phyloP scores from a whole-genome alignment of 768 basidiomycete genomes.

The Xanthoconium stramineum region DNA sequence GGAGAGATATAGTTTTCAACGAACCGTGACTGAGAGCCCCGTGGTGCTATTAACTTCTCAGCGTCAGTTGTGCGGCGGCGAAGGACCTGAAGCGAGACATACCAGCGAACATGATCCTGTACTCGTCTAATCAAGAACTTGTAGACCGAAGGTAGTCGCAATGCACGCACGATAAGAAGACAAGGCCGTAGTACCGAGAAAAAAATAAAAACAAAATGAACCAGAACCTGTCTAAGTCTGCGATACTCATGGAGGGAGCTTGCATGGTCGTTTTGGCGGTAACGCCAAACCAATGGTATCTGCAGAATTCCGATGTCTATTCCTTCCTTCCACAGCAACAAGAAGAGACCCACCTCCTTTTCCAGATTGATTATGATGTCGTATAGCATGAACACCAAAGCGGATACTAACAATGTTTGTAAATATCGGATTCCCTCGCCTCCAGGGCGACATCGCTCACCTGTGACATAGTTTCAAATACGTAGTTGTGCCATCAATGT shows the following conservation, averaged over 20 bases:
- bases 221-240: slow-evolving; percentile 5
- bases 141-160: not conserved
- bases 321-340: not conserved
- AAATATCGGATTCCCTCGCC: not conserved
- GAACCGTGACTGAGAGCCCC: slow-evolving; percentile 15
- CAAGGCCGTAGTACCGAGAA: slow-evolving; percentile 24
- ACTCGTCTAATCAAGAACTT: not conserved
- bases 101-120: slow-evolving; percentile 17
- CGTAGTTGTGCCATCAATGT: slow-evolving; percentile 12
- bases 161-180: slow-evolving; percentile 17
- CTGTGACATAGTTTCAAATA: slow-evolving; percentile 14
- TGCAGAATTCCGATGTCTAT: not conserved
- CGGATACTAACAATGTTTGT: slow-evolving; percentile 12
- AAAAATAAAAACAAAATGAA: slow-evolving; percentile 22
- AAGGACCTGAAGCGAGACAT: not conserved
- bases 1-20: not conserved
- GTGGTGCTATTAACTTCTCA: slow-evolving; percentile 20
- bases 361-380: slow-evolving; percentile 21
- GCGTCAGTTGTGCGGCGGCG: not conserved
- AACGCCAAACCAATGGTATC: slow-evolving; percentile 19
- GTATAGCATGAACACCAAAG: slow-evolving; percentile 16
- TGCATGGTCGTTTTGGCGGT: not conserved
- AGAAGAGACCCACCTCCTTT: slow-evolving; percentile 9
- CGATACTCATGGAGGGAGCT: not conserved
- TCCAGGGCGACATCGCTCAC: not conserved